These are phyloP conservation scores for Cutaneotrichosporon mucoides DNA, from an alignment of 1,284 basidiomycete genomes.

Conservation along the genomic window DNA sequence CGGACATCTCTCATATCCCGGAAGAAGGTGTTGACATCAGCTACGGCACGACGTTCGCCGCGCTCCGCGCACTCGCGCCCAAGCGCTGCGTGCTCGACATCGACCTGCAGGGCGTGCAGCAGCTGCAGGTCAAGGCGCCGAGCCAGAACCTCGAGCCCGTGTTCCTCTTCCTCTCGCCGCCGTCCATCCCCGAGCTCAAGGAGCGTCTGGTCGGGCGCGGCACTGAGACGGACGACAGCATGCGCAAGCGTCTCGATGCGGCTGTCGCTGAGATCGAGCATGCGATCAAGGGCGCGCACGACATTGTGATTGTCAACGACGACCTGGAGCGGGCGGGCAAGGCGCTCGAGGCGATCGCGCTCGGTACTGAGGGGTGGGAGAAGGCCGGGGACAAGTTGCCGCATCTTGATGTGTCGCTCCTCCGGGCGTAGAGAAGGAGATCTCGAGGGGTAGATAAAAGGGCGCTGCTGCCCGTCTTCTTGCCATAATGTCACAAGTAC, in stretches of 20 bases:
- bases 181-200: conserved; percentile 64
- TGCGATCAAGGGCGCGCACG: conserved; percentile 70
- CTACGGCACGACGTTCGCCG: conserved; percentile 82
- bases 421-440: conserved; percentile 7
- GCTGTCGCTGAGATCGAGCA: conserved; percentile 82
- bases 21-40: conserved; percentile 23
- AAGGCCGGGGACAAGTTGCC: conserved; percentile 43
- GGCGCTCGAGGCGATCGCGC: conserved; percentile 61
- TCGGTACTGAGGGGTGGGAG: conserved; percentile 56
- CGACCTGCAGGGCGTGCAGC: conserved; percentile 90
- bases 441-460: too few relatives aligned
- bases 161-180: conserved; percentile 91
- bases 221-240: conserved; percentile 74
- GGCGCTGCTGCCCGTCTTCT: too few relatives aligned
- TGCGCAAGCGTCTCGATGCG: conserved; percentile 71
- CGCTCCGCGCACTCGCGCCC: conserved; percentile 57
- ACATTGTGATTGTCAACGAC: conserved; percentile 88
- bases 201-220: conserved; percentile 71
- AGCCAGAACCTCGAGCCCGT: conserved; percentile 69
- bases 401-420: conserved; percentile 32
- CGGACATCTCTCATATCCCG: too few relatives aligned
- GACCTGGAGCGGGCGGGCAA: conserved; percentile 78
- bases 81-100: conserved; percentile 90
- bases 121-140: conserved; percentile 66
- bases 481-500: too few relatives aligned